These are phyloP conservation scores for Anisogramma anomala DNA, from an alignment of 2,329 filamentous ascomycete genomes.

Conservation along the genomic window DNA sequence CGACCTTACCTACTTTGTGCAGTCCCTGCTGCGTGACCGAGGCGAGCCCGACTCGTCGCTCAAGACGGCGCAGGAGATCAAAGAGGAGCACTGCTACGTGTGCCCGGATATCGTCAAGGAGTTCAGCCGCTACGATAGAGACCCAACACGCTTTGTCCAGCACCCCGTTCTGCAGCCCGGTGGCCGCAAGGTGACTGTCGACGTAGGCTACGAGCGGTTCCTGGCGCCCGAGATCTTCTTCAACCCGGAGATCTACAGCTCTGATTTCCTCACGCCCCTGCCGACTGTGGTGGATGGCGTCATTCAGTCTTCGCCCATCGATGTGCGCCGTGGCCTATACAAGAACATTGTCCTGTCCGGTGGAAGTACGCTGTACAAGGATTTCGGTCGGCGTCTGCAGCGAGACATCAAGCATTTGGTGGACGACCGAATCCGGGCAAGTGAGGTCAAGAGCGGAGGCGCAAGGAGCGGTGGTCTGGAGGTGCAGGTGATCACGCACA, in stretches of 20 bases:
- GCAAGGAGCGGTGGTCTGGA: slow-evolving; percentile 90
- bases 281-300: slow-evolving; percentile 91
- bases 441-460: slow-evolving; percentile 81
- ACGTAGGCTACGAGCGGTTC: slow-evolving; percentile 96
- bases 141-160: slow-evolving; percentile 81
- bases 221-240: slow-evolving; percentile 98
- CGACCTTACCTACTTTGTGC: slow-evolving; percentile 98
- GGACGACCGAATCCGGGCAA: slow-evolving; percentile 83
- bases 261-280: slow-evolving; percentile 91
- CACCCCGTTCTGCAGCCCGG: slow-evolving; percentile 79
- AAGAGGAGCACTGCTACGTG: slow-evolving; percentile 98
- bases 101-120: slow-evolving; percentile 99
- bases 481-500: slow-evolving; percentile 94
- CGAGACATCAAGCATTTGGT: slow-evolving; percentile 95
- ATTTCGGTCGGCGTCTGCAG: slow-evolving; percentile 92
- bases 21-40: slow-evolving; percentile 87
- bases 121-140: slow-evolving; percentile 85
- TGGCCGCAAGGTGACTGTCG: slow-evolving; percentile 72
- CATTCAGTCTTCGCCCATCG: slow-evolving; percentile 95
- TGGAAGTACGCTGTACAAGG: slow-evolving; percentile 95
- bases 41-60: slow-evolving; percentile 93
- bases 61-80: slow-evolving; percentile 96
- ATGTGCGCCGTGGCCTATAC: slow-evolving; percentile 92
- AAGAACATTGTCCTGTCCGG: slow-evolving; percentile 99
- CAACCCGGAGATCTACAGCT: slow-evolving; percentile 99